phyloP scores from a whole-genome alignment of 345 rosid species.

The Balakata baccata region DNA sequence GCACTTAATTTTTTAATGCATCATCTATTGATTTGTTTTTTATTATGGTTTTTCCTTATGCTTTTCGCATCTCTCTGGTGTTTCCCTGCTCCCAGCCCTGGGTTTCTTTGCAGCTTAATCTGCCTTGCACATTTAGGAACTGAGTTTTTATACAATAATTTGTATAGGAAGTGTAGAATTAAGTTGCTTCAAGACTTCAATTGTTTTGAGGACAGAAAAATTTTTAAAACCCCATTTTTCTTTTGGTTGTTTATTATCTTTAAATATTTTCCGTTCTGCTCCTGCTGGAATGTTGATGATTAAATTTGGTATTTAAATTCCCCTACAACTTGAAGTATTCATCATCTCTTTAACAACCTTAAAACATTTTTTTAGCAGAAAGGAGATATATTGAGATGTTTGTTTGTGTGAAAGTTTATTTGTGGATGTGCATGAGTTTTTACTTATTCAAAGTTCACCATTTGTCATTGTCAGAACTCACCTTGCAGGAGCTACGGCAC shows the following conservation, averaged over 20 bases:
- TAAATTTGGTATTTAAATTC: not conserved
- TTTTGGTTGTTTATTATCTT: not conserved
- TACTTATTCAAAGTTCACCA: not conserved
- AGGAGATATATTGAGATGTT: not conserved
- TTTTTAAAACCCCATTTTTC: not conserved
- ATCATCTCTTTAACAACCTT: not conserved
- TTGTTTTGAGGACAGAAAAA: not conserved
- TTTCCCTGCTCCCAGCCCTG: not conserved
- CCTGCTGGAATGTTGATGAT: not conserved
- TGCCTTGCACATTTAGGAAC: not conserved
- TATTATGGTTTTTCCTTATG: not conserved
- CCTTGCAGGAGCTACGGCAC: constrained; percentile 41
- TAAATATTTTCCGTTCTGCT: not conserved
- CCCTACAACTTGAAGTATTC: no score
- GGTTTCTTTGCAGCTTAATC: not conserved
- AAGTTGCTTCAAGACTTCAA: not conserved
- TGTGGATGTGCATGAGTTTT: constrained; percentile 1
- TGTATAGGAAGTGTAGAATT: not conserved
- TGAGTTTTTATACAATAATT: not conserved
- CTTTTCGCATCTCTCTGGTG: not conserved
- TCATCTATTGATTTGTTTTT: not conserved
- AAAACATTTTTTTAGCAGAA: not conserved
- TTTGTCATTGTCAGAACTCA: not conserved
- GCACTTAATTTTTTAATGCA: not conserved
- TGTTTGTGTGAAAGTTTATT: not conserved